Percentiles rank a stretch among this genome's conserved stretches.
phyloP scores from a whole-genome alignment of 31 red algal genomes.

The Bonnemaisonia californica region DNA sequence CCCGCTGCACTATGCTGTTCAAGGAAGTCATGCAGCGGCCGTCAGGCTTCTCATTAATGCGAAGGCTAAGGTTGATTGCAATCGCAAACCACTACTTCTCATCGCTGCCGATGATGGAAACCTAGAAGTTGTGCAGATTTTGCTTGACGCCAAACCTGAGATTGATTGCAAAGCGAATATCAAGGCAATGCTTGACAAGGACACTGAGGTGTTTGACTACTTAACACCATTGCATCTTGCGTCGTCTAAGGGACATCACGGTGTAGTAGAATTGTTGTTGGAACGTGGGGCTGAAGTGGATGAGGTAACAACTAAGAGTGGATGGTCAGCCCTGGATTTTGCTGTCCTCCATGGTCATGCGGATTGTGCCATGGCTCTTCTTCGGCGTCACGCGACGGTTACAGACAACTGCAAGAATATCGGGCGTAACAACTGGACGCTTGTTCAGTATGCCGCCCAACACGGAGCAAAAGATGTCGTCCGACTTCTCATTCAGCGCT shows the following conservation, averaged over 20 bases:
- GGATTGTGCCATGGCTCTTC: slow-evolving; percentile 67
- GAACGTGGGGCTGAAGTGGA: slow-evolving; percentile 74
- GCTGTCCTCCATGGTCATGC: slow-evolving; percentile 88
- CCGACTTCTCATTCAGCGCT: slow-evolving; percentile 71
- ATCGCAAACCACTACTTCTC: slow-evolving; percentile 78
- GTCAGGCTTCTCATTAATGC: slow-evolving; percentile 71
- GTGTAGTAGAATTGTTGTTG: slow-evolving; percentile 83
- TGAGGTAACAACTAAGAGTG: slow-evolving; percentile 64
- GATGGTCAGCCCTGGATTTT: slow-evolving; percentile 91
- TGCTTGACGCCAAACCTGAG: slow-evolving; percentile 70
- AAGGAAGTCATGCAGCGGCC: slow-evolving; percentile 67
- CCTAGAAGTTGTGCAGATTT: slow-evolving; percentile 65
- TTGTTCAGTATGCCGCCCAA: slow-evolving; percentile 92
- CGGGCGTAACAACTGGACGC: slow-evolving; percentile 72
- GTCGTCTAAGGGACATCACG: slow-evolving; percentile 79
- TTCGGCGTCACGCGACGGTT: slow-evolving; percentile 74
- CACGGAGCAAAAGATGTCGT: slow-evolving; percentile 87
- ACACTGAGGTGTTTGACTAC: slow-evolving; percentile 76
- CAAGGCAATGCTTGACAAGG: slow-evolving; percentile 78
- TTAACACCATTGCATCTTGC: slow-evolving; percentile 87
- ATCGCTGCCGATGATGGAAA: slow-evolving; percentile 92
- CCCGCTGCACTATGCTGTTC: slow-evolving; percentile 88
- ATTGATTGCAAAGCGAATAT: slow-evolving; percentile 84
- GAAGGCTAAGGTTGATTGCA: slow-evolving; percentile 62
- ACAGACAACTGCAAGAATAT: slow-evolving; percentile 74